phyloP scores from a whole-genome alignment of 2,329 filamentous ascomycete species.

The Apiospora sp. region DNA sequence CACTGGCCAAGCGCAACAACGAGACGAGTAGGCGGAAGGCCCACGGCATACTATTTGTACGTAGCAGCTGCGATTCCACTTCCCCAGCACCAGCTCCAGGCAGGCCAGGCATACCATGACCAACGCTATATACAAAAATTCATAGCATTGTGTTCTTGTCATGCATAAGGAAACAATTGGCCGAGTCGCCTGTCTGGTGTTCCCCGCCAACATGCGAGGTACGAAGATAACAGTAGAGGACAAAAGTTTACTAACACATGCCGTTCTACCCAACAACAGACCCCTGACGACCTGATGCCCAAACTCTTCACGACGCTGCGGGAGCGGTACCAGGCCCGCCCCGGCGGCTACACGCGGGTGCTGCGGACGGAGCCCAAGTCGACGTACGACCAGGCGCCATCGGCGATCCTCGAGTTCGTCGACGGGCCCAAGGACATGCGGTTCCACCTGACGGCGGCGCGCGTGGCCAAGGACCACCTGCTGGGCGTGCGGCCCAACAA shows the following conservation, averaged over 20 bases:
- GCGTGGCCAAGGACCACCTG: constrained; percentile 71
- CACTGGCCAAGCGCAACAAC: constrained; percentile 91
- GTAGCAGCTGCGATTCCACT: constrained; percentile 53
- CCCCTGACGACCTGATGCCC: constrained; percentile 73
- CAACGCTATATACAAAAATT: neutral
- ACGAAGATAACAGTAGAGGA: constrained; percentile 41
- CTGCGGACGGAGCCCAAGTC: constrained; percentile 90
- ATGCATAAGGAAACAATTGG: neutral
- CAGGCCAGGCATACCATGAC: neutral
- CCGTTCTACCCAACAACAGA: constrained; percentile 52
- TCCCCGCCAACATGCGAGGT: neutral
- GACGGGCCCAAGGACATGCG: constrained; percentile 94
- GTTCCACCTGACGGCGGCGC: constrained; percentile 90
- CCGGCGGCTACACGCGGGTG: constrained; percentile 94
- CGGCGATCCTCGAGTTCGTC: constrained; percentile 92
- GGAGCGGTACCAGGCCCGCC: constrained; percentile 78
- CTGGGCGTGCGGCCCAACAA: constrained; percentile 68
- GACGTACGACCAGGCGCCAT: constrained; percentile 82
- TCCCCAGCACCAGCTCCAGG: constrained; percentile 3
- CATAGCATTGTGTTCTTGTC: neutral
- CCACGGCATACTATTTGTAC: constrained; percentile 85
- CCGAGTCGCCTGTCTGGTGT: neutral
- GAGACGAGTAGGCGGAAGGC: constrained; percentile 79
- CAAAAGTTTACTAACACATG: constrained; percentile 18
- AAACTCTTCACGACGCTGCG: constrained; percentile 89